Evolutionary conservation across 257 asterid species (phyloP).

Genomic region (Phtheirospermum japonicum): DNA sequence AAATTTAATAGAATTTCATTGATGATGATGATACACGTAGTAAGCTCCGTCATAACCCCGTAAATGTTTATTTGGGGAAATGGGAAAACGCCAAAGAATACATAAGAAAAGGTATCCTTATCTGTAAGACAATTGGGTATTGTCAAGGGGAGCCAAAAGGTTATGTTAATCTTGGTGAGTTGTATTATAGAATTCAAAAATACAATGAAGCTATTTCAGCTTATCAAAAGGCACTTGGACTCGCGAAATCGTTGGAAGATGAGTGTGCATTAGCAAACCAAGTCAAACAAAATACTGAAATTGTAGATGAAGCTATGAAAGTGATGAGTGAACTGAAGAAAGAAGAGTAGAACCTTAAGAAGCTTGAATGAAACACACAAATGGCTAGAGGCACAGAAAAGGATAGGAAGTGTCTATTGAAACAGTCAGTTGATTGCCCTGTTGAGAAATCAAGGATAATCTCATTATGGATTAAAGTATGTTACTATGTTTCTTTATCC

Average conservation of each 20-base stretch:
- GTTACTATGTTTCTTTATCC: conserved; percentile 21
- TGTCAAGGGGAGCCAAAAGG: conserved; percentile 97
- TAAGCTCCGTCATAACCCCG: no score
- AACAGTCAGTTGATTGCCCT: conserved; percentile 67
- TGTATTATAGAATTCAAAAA: no score
- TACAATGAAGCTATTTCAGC: no score
- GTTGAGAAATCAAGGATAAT: conserved; percentile 72
- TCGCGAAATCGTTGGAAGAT: no score
- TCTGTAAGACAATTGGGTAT: conserved; percentile 70
- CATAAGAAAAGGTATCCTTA: conserved; percentile 62
- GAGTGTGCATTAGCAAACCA: no score
- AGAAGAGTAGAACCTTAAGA: conserved; percentile 77
- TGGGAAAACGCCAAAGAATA: conserved; percentile 70
- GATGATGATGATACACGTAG: no score
- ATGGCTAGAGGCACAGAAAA: conserved; percentile 58
- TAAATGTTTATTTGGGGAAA: conserved; percentile 66
- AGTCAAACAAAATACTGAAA: conserved; percentile 56
- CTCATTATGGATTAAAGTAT: no score
- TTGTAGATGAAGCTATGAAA: conserved; percentile 52
- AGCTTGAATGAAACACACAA: conserved; percentile 57
- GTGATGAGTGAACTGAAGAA: conserved; percentile 61
- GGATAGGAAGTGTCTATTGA: conserved; percentile 66
- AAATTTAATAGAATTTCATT: no score
- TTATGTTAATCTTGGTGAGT: no score
- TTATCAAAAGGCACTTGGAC: no score